Evolutionary conservation across 768 basidiomycete genomes (phyloP).

Genomic region (Hemileccinum impolitum): DNA sequence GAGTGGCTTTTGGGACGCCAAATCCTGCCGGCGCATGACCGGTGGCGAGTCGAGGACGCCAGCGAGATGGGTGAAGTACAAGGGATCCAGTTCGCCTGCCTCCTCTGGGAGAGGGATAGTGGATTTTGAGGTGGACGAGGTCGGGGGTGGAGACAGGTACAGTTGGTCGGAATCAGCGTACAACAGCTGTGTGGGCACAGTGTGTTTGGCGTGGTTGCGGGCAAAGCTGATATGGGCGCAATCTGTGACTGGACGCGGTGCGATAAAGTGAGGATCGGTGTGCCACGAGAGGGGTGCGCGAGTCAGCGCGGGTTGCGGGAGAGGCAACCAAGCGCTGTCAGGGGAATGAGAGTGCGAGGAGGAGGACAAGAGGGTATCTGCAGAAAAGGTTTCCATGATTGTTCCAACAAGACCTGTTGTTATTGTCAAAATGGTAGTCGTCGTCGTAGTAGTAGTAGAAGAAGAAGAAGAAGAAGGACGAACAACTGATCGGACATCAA

Average conservation of each 20-base stretch:
- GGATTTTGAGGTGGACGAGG: conserved; percentile 24
- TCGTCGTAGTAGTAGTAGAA: too few species aligned
- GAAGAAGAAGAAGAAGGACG: too few species aligned
- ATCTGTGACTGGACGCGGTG: conserved; percentile 11
- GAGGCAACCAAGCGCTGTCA: conserved; percentile 11
- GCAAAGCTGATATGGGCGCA: conserved; percentile 13
- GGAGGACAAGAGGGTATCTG: conserved; percentile 27
- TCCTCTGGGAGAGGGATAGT: conserved; percentile 28
- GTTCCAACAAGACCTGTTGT: conserved; percentile 33
- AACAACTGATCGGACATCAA: conserved; percentile 27
- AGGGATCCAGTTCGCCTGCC: conserved; percentile 7
- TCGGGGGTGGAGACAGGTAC: conserved; percentile 30
- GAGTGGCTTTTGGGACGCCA: conserved; percentile 31
- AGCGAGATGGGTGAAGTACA: conserved; percentile 27
- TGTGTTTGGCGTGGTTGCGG: conserved; percentile 13
- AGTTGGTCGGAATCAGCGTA: conserved; percentile 18
- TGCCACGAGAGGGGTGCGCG: conserved; percentile 19
- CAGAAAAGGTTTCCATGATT: conserved; percentile 28
- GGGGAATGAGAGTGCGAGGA: conserved; percentile 12
- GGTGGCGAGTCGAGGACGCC: conserved; percentile 36
- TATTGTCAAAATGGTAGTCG: too few species aligned
- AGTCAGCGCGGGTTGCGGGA: conserved; percentile 15
- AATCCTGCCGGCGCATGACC: conserved; percentile 30
- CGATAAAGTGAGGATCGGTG: conserved; percentile 24
- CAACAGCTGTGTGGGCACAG: conserved; percentile 12